phyloP scores from a whole-genome alignment of 352 stramenopile species.

The Globisporangium nagaii region DNA sequence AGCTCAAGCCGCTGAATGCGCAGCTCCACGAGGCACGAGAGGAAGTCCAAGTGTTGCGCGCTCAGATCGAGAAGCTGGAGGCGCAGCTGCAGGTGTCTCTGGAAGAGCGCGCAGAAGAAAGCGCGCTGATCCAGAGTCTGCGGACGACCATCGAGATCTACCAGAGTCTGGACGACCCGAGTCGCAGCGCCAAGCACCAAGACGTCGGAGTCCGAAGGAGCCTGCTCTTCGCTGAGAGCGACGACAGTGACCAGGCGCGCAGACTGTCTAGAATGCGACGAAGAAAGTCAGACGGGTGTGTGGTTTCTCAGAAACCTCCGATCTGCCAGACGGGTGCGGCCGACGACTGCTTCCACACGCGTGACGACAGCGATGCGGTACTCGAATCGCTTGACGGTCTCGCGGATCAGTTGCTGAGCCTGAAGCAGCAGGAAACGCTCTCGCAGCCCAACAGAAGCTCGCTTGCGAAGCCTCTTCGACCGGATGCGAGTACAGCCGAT shows the following conservation, averaged over 20 bases:
- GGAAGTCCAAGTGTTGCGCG: constrained; percentile 25
- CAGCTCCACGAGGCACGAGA: constrained; percentile 27
- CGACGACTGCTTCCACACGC: constrained; percentile 32
- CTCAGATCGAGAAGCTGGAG: constrained; percentile 21
- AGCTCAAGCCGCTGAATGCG: constrained; percentile 39
- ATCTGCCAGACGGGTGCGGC: constrained; percentile 14
- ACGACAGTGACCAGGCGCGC: constrained; percentile 12
- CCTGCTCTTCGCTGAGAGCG: not conserved
- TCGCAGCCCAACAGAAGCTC: constrained; percentile 11
- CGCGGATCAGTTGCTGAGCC: constrained; percentile 36
- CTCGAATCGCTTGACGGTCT: constrained; percentile 33
- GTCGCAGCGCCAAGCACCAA: constrained; percentile 9
- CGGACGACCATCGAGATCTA: constrained; percentile 55
- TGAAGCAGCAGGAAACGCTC: constrained; percentile 28
- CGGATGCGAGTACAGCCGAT: not conserved
- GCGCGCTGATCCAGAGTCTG: constrained; percentile 53
- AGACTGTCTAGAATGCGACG: constrained; percentile 8
- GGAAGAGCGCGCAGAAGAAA: constrained; percentile 42
- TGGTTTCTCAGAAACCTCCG: constrained; percentile 7
- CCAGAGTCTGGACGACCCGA: constrained; percentile 50
- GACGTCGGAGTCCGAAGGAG: not conserved
- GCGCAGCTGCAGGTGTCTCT: constrained; percentile 16
- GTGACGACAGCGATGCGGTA: constrained; percentile 45
- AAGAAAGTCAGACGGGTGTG: constrained; percentile 18
- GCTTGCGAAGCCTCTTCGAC: constrained; percentile 5